Base-by-base conservation (phyloP, 805 yeast genomes). In the Priceomyces fermenticarens region DNA sequence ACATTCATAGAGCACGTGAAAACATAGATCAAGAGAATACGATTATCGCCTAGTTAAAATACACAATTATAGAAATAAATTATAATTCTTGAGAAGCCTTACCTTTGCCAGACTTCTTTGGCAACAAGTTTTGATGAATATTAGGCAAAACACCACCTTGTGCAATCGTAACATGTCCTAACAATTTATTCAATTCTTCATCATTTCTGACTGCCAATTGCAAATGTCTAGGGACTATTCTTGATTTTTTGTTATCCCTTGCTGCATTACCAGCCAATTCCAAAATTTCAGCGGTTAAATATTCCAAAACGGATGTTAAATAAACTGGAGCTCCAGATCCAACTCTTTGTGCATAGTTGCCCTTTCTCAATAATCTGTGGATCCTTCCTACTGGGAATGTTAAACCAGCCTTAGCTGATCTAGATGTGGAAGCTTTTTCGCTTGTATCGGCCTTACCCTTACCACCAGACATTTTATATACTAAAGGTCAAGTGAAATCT, bases 51-150 rank as follows among this genome's bases (percentile, higher is more conserved):
- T 26, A 36, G 17, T 23, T 37, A 43, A 42, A 48, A 48, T 47
- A 46, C 45, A 52, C 54, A 53, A 70, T 50, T 46, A 47, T 37
- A 45, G 52, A 45, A 50, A 38, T 43, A 42, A 46, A 50, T 36
- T 74, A 76, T 62, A 75, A 74, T 67, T 75, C 80, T 68, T 75
- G 80, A 55, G 80, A 75, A 65, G 75, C 79, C 66, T 75, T 76
- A 43, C 47, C 48, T 62, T 72, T 72, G 48, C 73, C 76, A 45
- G 77, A 63, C 65, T 75, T 76, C 70, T 75, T 68, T 64, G 81
- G 83, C 58, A 70, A 70, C 60, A 70, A 70, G 66, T 66, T 62
- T 54, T 64, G 72, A 60, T 70, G 75, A 47, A 70, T 70, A 64
- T 70, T 70, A 66, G 76, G 76, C 57, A 70, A 70, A 47, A 70